Percentiles rank a stretch among this genome's conserved stretches.
Evolutionary conservation across 768 basidiomycete genomes (phyloP).

Genomic region (Suillus sp.): DNA sequence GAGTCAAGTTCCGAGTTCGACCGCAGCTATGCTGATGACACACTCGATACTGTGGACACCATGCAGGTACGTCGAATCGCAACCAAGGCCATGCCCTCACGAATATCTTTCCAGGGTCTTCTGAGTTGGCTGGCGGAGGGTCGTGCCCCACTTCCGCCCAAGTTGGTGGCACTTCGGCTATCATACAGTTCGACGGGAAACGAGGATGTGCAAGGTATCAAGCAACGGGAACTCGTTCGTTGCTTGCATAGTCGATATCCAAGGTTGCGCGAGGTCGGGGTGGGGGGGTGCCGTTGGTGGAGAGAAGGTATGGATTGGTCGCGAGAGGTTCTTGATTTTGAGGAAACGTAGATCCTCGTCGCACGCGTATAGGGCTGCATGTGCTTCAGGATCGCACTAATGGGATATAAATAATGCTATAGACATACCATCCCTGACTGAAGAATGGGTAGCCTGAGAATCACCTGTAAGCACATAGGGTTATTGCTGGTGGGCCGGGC

Average conservation of each 20-base stretch:
- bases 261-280: background rate
- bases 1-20: background rate
- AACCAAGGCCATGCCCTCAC: background rate
- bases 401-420: background rate
- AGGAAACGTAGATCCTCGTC: background rate
- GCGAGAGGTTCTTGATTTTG: background rate
- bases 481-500: too few relatives aligned
- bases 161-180: constrained; percentile 1
- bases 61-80: background rate
- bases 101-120: background rate
- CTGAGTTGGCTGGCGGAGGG: background rate
- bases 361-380: background rate
- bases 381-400: background rate
- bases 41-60: background rate
- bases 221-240: background rate
- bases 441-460: background rate
- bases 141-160: constrained; percentile 2
- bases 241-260: background rate
- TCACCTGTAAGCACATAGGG: background rate
- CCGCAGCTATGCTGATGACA: too few relatives aligned
- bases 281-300: constrained; percentile 5
- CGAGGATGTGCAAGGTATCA: background rate
- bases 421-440: background rate
- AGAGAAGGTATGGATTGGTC: background rate
- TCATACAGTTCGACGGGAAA: background rate